Base-by-base conservation (phyloP, 148 eudicot species). In the Pouteria glomerata region DNA sequence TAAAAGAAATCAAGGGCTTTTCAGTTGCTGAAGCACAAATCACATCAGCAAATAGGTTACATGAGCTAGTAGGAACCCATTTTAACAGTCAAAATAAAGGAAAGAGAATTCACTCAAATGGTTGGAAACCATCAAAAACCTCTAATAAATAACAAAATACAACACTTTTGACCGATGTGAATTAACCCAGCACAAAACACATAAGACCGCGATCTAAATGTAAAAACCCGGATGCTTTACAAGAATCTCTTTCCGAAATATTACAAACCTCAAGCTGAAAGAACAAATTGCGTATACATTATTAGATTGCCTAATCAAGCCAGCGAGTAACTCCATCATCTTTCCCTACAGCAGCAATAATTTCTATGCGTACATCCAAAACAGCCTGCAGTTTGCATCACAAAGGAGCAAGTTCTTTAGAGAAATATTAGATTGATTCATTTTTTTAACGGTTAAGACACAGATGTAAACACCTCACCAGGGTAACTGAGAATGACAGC, bases 291-390 rank as follows among this genome's bases (percentile, higher is more conserved):
- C n/a, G n/a, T n/a, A n/a, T n/a, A n/a, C n/a, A n/a, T n/a, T n/a
- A n/a, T n/a, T n/a, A n/a, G n/a, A n/a, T n/a, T n/a, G n/a, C n/a
- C n/a, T 91, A 91, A 79, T 91, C 87, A 64, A 91, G 89, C 99
- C 97, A 95, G 45, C 99, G 96, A 69, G 96, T 78, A 78, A 95
- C 73, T 53, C 99, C 92, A 33, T 88, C 92, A 42, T 93, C 97
- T 72, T 86, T 94, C 41, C 90, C 97, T 27, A 87, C 84, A 39
- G 80, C 79, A n/a, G 99, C 99, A 72, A 92, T 77, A 75, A 95
- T 81, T 73, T 95, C 97, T 58, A 95, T 79, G 12, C 87, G 81
- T 26, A 95, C 92, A 68, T 89, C 94, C 77, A 95, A 71, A 73
- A 82, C 87, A 60, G 93, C 99, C 99, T 95, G 87, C 81, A 76